Percentiles rank a stretch among this genome's conserved stretches.
Evolutionary conservation across 768 basidiomycete species (phyloP).

Genomic region (Suillus placidus): DNA sequence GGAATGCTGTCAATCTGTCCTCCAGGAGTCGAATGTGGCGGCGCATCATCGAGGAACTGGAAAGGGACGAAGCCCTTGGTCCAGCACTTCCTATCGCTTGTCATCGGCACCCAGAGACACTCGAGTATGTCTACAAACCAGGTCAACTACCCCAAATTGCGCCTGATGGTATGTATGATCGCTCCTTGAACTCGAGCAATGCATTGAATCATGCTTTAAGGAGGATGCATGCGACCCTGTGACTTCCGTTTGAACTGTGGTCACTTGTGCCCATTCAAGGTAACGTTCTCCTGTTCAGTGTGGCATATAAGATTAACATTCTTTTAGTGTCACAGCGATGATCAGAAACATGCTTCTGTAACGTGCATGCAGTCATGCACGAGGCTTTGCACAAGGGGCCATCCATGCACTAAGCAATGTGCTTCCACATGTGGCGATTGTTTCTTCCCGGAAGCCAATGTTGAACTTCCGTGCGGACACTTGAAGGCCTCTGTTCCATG

Average conservation of each 20-base stretch:
- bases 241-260: slow-evolving; percentile 57
- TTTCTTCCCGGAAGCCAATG: slow-evolving; percentile 44
- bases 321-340: slow-evolving; percentile 61
- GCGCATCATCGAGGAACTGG: slow-evolving; percentile 58
- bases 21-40: slow-evolving; percentile 60
- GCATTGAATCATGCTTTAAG: slow-evolving; percentile 30
- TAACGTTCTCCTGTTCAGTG: slow-evolving; percentile 24
- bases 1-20: slow-evolving; percentile 60
- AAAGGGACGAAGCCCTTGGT: slow-evolving; percentile 49
- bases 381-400: slow-evolving; percentile 53
- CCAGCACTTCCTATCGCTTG: slow-evolving; percentile 59
- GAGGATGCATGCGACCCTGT: slow-evolving; percentile 66
- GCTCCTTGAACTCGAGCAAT: neutral
- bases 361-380: slow-evolving; percentile 52
- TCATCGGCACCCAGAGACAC: slow-evolving; percentile 50
- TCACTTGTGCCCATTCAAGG: slow-evolving; percentile 65
- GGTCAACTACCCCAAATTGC: slow-evolving; percentile 52
- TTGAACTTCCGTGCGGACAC: slow-evolving; percentile 65
- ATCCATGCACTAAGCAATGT: slow-evolving; percentile 62
- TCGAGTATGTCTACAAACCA: slow-evolving; percentile 48
- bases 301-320: neutral
- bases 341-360: slow-evolving; percentile 52
- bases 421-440: slow-evolving; percentile 56
- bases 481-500: slow-evolving; percentile 46
- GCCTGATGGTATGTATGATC: slow-evolving; percentile 51